phyloP scores from a whole-genome alignment of 1,284 basidiomycete genomes.

The Malassezia vespertilionis region DNA sequence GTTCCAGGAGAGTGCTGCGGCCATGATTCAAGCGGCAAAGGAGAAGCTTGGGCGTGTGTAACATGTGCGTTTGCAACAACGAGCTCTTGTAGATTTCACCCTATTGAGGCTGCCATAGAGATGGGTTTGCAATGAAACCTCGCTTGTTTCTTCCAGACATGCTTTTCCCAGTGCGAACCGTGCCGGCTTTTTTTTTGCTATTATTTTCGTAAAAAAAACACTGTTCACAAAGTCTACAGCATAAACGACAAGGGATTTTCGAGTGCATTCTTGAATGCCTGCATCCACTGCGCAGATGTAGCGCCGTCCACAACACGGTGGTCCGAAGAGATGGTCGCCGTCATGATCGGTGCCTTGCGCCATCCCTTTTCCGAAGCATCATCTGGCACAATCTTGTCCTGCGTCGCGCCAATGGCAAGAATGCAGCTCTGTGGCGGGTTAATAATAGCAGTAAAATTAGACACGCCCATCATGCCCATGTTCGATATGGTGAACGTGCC shows the following conservation, averaged over 20 bases:
- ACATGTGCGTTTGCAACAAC: no score
- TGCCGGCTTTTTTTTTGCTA: no score
- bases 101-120: no score
- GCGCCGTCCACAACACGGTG: conserved; percentile 58
- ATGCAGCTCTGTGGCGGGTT: conserved; percentile 98
- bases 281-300: conserved; percentile 56
- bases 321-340: conserved; percentile 87
- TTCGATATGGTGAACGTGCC: conserved; percentile 99
- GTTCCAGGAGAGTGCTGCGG: conserved; percentile 34
- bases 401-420: conserved; percentile 83
- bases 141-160: no score
- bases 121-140: no score
- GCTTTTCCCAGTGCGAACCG: no score
- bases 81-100: no score
- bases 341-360: conserved; percentile 67
- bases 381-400: conserved; percentile 71
- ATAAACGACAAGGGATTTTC: conserved; percentile 69
- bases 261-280: conserved; percentile 89
- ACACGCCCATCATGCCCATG: conserved; percentile 85
- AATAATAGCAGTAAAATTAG: conserved; percentile 97
- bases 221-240: conserved; percentile 30
- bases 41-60: conserved; percentile 13
- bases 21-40: conserved; percentile 37
- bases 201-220: no score
- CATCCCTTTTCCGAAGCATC: conserved; percentile 68